Percentiles rank a stretch among this genome's conserved stretches.
Evolutionary conservation across 495 filamentous ascomycete genomes (phyloP).

Genomic region (Aspergillus steynii): DNA sequence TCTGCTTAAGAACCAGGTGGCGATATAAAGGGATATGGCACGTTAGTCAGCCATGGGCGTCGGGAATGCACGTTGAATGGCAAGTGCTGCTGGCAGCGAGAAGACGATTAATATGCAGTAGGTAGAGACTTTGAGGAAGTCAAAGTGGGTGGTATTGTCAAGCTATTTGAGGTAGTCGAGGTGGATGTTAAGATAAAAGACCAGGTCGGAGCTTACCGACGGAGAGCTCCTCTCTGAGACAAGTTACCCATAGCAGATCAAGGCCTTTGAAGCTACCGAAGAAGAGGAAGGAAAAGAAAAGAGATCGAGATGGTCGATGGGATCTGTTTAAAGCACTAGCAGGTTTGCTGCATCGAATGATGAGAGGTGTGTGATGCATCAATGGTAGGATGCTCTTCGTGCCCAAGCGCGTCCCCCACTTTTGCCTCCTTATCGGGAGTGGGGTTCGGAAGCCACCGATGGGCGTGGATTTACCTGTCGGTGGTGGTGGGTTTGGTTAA

Average conservation of each 20-base stretch:
- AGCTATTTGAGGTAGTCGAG: background rate
- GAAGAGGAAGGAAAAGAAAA: background rate
- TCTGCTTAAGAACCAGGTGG: background rate
- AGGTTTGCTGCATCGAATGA: background rate
- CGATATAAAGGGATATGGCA: background rate
- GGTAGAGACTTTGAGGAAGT: background rate
- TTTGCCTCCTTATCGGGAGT: conserved; percentile 4
- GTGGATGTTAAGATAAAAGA: background rate
- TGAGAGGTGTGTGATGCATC: background rate
- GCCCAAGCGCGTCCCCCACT: background rate
- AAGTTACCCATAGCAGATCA: conserved; percentile 3
- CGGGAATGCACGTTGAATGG: background rate
- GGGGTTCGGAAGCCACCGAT: conserved; percentile 4
- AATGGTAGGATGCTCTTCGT: no score
- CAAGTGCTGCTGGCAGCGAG: background rate
- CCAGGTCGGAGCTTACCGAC: conserved; percentile 18
- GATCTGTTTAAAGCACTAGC: no score
- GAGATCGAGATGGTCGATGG: background rate
- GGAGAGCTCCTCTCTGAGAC: background rate
- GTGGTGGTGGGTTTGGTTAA: background rate
- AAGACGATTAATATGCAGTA: background rate
- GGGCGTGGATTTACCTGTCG: background rate
- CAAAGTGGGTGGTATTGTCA: background rate
- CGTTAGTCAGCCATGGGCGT: background rate
- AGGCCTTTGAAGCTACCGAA: background rate